Percentiles rank a stretch among this genome's conserved stretches.
phyloP scores from a whole-genome alignment of 2,329 filamentous ascomycete genomes.

The Diplocarpon rosae region DNA sequence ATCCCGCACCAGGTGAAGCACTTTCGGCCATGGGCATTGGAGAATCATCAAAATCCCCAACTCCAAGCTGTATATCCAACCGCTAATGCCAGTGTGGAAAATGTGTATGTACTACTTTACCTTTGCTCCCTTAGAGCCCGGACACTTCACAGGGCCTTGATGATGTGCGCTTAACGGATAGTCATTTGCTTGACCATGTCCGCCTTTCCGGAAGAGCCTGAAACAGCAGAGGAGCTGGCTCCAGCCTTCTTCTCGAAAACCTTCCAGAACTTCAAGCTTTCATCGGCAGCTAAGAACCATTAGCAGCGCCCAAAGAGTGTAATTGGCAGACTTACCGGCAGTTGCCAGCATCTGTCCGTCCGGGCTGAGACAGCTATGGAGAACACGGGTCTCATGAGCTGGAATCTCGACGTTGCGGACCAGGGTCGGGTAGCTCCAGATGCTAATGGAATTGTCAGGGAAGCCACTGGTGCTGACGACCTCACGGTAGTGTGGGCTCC shows the following conservation, averaged over 20 bases:
- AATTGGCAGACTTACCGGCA: slow-evolving; percentile 47
- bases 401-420: slow-evolving; percentile 98
- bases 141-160: slow-evolving; percentile 18
- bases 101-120: slow-evolving; percentile 25
- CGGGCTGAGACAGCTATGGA: slow-evolving; percentile 93
- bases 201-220: slow-evolving; percentile 64
- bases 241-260: slow-evolving; percentile 98
- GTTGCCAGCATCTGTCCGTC: slow-evolving; percentile 98
- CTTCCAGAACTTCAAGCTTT: slow-evolving; percentile 99
- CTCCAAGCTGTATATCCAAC: slow-evolving; percentile 41
- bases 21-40: slow-evolving; percentile 40
- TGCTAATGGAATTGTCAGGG: slow-evolving; percentile 97
- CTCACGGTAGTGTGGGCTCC: slow-evolving; percentile 96
- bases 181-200: slow-evolving; percentile 93
- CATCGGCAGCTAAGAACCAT: slow-evolving; percentile 60
- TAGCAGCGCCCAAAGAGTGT: slow-evolving; percentile 19
- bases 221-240: slow-evolving; percentile 50
- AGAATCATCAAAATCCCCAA: slow-evolving; percentile 35
- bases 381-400: slow-evolving; percentile 89
- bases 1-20: slow-evolving; percentile 29
- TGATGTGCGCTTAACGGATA: slow-evolving; percentile 48
- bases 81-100: slow-evolving; percentile 33
- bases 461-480: slow-evolving; percentile 96
- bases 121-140: slow-evolving; percentile 19
- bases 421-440: slow-evolving; percentile 96